phyloP scores from a whole-genome alignment of 176 grass and related monocot species.

The Hsuehochloa calcarea region DNA sequence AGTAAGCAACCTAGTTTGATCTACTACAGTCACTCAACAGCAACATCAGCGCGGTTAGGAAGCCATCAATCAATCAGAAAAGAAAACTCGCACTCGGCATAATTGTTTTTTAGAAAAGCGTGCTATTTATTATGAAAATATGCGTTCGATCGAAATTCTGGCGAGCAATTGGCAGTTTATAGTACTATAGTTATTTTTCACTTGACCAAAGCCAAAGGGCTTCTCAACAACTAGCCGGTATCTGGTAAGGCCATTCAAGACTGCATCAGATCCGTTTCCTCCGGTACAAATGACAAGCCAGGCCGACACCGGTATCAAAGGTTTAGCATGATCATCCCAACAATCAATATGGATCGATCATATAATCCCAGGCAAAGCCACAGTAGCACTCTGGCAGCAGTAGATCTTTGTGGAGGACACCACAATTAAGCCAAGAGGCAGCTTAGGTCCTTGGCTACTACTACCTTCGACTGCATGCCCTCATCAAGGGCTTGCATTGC shows the following conservation, averaged over 20 bases:
- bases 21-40: neutral
- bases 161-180: neutral
- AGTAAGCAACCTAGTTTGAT: constrained; percentile 7
- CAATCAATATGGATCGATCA: constrained; percentile 22
- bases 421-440: constrained; percentile 22
- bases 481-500: neutral
- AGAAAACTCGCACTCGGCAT: neutral
- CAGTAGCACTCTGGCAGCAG: neutral
- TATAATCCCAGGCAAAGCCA: neutral
- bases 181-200: neutral
- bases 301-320: neutral
- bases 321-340: neutral
- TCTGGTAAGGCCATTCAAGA: constrained; percentile 7
- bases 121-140: neutral
- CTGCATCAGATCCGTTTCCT: neutral
- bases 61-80: neutral
- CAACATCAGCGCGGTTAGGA: neutral
- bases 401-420: neutral
- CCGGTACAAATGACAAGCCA: neutral
- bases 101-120: neutral
- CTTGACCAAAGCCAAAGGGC: constrained; percentile 14
- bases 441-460: constrained; percentile 16
- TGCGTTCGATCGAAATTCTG: neutral
- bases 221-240: neutral
- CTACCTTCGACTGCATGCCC: constrained; percentile 2